Base-by-base conservation (phyloP, 257 asterid species). In the Penstemon barbatus region DNA sequence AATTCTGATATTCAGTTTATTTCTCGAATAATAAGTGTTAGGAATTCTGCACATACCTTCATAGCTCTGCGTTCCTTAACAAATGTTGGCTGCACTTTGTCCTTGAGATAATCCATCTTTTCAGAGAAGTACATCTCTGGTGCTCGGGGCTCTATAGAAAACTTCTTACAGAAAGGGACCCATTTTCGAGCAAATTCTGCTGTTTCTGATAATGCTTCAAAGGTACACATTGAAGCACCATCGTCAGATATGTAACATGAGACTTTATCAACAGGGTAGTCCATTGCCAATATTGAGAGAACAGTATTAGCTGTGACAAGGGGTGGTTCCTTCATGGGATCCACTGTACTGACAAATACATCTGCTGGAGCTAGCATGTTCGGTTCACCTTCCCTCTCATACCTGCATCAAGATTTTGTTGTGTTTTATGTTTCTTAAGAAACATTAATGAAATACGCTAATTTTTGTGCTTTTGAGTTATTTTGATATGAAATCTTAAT, bases 181-280 rank as follows among this genome's bases (percentile, higher is more conserved):
- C 97, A 90, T 81, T 90, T 92, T 73, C 95, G 74, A 36, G 95
- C 79, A 57, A 92, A 92, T 72, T 92, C 98, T 64, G 98, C 97
- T 51, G 98, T 88, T 82, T 92, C 97, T 43, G 98, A 92, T 12
- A 90, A 83, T 2, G 98, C 81, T 75, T 92, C 98, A 25, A 92
- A 92, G 65, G 98, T 92, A 68, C 97, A 90, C 95, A 90, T 92
- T 36, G 96, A 88, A 55, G 98, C 97, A 74, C 98, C 98, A 78
- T 92, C 98, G 70, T 92, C 98, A 39, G 98, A 92, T 74, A 92
- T 78, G 68, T 90, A 92, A 83, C 98, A 92, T 66, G 98, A 92
- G 61, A 83, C 74, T 74, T 92, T 92, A 45, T 92, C 96, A 5
- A 92, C 88, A 15, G 98, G 98, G 73, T 92, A 92, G 73, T 92